Percentiles rank a stretch among this genome's conserved stretches.
Evolutionary conservation across 306 rosid species (phyloP).

Genomic region (Quercus engelmannii): DNA sequence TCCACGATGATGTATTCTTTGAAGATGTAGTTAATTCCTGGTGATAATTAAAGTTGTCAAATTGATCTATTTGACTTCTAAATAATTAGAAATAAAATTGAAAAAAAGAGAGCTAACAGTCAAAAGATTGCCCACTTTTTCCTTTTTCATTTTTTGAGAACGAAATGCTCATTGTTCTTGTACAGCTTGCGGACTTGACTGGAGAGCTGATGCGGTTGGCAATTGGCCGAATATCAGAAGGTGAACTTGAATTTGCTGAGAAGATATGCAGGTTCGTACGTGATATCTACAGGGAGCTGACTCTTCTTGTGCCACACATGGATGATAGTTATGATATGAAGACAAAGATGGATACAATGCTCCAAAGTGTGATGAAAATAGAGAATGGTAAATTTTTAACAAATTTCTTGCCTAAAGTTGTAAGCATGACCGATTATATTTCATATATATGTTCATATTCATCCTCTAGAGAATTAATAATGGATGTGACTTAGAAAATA

Average conservation of each 20-base stretch:
- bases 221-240: conserved; percentile 88
- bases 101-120: neutral
- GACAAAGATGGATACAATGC: conserved; percentile 85
- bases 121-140: conserved; percentile 10
- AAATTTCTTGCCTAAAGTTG: neutral
- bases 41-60: conserved; percentile 11
- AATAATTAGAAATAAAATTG: neutral
- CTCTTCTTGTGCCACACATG: conserved; percentile 77
- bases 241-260: conserved; percentile 80
- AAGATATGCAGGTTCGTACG: conserved; percentile 85
- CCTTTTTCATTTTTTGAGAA: neutral
- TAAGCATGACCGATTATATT: conserved; percentile 5
- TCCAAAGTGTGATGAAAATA: conserved; percentile 88
- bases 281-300: conserved; percentile 85
- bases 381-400: conserved; percentile 69
- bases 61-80: neutral
- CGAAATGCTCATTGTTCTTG: conserved; percentile 22
- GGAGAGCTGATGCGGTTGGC: conserved; percentile 99
- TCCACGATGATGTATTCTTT: neutral
- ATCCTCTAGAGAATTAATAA: neutral
- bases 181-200: conserved; percentile 92
- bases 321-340: conserved; percentile 83
- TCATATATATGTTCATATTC: neutral
- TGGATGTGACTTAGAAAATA: neutral
- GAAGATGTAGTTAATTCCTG: conserved; percentile 11